A percentile compares a stretch with the other conserved stretches of the same genome.
phyloP scores from a whole-genome alignment of 768 basidiomycete species.

The Psilocybe cyanescens region DNA sequence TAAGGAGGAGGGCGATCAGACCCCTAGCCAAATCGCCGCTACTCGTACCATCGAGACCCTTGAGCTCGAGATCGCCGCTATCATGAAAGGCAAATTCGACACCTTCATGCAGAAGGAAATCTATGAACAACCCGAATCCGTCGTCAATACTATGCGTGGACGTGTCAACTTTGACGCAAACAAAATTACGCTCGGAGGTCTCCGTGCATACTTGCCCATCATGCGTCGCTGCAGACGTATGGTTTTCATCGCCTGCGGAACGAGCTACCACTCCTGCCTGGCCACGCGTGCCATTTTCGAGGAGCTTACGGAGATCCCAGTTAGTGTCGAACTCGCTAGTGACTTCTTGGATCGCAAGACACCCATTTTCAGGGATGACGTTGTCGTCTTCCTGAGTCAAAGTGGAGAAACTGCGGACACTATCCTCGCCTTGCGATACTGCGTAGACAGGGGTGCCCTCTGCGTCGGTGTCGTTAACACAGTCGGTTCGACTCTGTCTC shows the following conservation, averaged over 20 bases:
- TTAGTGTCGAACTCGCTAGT: constrained; percentile 94
- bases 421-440: constrained; percentile 94
- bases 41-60: constrained; percentile 97
- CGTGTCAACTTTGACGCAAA: constrained; percentile 97
- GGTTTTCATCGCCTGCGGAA: constrained; percentile 98
- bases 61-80: constrained; percentile 98
- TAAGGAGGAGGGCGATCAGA: constrained; percentile 71
- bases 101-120: constrained; percentile 99
- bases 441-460: constrained; percentile 94
- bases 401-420: constrained; percentile 99
- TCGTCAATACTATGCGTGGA: constrained; percentile 99
- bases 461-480: constrained; percentile 99
- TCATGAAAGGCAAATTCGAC: constrained; percentile 99
- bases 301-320: constrained; percentile 98
- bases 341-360: constrained; percentile 99
- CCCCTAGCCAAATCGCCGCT: constrained; percentile 62
- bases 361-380: constrained; percentile 98
- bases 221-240: constrained; percentile 94
- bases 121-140: constrained; percentile 98
- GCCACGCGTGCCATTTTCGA: constrained; percentile 98
- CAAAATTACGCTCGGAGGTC: constrained; percentile 91
- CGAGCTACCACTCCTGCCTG: constrained; percentile 95
- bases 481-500: constrained; percentile 96
- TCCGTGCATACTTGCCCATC: constrained; percentile 93
- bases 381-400: constrained; percentile 95